These are phyloP conservation scores for Prosopis cineraria DNA, from an alignment of 306 rosid genomes.

Conservation along the genomic window DNA sequence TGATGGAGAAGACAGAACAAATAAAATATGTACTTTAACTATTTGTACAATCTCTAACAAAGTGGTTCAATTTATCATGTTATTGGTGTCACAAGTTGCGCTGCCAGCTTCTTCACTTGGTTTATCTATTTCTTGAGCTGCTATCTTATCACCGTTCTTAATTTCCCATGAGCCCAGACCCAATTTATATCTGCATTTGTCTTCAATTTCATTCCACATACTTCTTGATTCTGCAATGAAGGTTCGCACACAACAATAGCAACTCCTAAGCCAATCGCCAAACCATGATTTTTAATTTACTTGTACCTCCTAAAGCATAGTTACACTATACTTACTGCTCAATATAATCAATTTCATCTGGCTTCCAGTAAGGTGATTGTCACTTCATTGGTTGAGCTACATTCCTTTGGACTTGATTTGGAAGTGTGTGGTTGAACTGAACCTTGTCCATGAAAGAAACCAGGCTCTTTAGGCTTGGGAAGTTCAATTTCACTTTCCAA, in stretches of 20 bases:
- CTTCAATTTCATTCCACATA: neutral
- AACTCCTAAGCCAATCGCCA: neutral
- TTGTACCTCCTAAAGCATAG: neutral
- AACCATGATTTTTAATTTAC: neutral
- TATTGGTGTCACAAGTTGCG: neutral
- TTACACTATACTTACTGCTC: neutral
- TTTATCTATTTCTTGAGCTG: neutral
- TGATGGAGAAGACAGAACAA: neutral
- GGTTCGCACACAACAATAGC: neutral
- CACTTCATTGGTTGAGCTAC: constrained; percentile 28
- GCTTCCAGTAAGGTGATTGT: neutral
- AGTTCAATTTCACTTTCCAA: constrained; percentile 31
- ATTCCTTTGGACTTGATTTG: constrained; percentile 30
- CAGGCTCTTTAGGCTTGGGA: constrained; percentile 47
- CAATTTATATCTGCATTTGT: neutral
- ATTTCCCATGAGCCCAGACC: neutral
- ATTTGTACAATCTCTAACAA: neutral
- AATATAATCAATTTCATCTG: neutral
- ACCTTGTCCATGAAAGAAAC: constrained; percentile 16
- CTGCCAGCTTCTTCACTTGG: neutral
- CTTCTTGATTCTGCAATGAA: neutral
- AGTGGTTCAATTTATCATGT: neutral
- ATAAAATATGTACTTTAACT: neutral
- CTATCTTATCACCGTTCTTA: neutral
- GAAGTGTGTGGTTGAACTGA: neutral